Evolutionary conservation across 768 basidiomycete genomes (phyloP).

Genomic region (Boletus fagicola): DNA sequence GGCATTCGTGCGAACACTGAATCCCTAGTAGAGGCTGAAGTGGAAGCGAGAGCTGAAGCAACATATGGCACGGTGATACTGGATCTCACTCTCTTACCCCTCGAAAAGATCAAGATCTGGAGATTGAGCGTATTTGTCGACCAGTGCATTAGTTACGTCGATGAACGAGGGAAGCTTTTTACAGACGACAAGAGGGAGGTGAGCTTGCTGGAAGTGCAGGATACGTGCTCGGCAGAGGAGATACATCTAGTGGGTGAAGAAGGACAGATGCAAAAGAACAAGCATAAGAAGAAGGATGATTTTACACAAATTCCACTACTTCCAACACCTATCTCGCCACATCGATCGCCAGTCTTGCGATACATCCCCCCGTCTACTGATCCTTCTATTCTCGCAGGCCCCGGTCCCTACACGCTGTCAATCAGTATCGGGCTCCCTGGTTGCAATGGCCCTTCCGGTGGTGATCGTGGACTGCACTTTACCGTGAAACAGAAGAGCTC

Average conservation of each 20-base stretch:
- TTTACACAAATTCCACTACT: constrained; percentile 21
- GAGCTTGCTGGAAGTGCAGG: constrained; percentile 21
- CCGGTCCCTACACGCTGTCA: constrained; percentile 27
- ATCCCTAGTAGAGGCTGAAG: neutral
- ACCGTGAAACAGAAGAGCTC: constrained; percentile 68
- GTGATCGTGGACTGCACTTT: constrained; percentile 53
- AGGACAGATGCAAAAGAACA: constrained; percentile 12
- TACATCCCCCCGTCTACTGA: constrained; percentile 16
- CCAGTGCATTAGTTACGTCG: constrained; percentile 34
- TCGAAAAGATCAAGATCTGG: constrained; percentile 84
- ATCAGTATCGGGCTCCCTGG: constrained; percentile 17
- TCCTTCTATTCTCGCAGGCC: constrained; percentile 23
- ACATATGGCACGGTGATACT: constrained; percentile 64
- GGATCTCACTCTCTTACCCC: constrained; percentile 77
- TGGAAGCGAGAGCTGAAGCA: constrained; percentile 12
- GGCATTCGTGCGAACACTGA: neutral
- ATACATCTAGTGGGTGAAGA: neutral
- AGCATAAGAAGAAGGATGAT: constrained; percentile 8
- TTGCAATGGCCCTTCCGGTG: constrained; percentile 5
- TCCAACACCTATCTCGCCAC: constrained; percentile 30
- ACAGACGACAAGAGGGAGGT: constrained; percentile 8
- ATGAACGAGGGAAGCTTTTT: neutral
- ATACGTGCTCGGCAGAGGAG: constrained; percentile 17
- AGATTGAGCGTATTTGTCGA: constrained; percentile 72
- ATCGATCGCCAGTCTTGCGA: constrained; percentile 28